Conservation (phyloP, 148 eudicot species). For the Camellia sinensis region DNA sequence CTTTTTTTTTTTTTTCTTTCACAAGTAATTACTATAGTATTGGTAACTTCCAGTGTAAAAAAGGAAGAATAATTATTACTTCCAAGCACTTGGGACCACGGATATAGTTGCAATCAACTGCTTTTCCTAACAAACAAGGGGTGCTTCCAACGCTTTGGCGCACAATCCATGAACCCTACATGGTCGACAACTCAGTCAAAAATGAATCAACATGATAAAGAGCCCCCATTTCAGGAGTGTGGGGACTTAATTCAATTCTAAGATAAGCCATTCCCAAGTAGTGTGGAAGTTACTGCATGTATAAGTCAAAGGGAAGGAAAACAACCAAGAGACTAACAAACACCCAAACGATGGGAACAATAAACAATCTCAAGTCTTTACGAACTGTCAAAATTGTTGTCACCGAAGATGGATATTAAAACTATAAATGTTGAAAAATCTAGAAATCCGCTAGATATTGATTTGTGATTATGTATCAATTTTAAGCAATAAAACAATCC, state of each 20-base stretch:
- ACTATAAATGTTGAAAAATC: no score
- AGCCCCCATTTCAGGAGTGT: no score
- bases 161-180: slow-evolving; percentile 98
- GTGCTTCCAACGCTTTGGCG: slow-evolving; percentile 99
- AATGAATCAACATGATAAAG: background rate
- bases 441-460: no score
- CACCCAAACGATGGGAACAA: background rate
- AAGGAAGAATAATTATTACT: slow-evolving; percentile 36
- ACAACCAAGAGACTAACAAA: background rate
- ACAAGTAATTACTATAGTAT: no score
- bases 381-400: background rate
- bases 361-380: background rate
- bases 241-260: no score
- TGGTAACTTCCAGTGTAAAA: background rate
- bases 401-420: background rate
- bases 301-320: background rate
- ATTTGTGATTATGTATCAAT: no score
- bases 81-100: slow-evolving; percentile 92
- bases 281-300: no score
- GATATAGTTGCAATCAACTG: slow-evolving; percentile 95
- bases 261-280: no score
- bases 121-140: slow-evolving; percentile 91
- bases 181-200: slow-evolving; percentile 11
- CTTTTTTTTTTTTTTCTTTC: no score
- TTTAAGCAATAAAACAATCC: no score